Evolutionary conservation across 2,329 filamentous ascomycete species (phyloP), one percentile per base, ranked within the genome.

Genomic region (Amphichorda felina): DNA sequence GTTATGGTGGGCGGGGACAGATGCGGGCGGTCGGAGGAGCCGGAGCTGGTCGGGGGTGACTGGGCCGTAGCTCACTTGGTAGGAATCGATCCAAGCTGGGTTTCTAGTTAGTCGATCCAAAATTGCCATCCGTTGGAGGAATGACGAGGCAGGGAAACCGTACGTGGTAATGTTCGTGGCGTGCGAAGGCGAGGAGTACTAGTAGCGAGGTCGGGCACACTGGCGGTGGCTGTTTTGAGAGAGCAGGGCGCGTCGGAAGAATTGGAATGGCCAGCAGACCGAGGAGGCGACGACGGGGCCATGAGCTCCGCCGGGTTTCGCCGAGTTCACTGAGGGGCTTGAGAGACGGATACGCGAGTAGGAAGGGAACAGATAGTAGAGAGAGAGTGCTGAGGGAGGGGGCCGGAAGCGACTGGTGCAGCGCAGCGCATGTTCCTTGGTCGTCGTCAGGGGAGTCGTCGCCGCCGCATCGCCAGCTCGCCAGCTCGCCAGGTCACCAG

Each of bases 71-170:
- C 54, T 48, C 22, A 53, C 53, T 42, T 68, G 57, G 47, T 66
- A 67, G 9, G 66, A 66, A 40, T 61, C 58, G 39, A 70, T 66
- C 66, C 66, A 70, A 26, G 66, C 66, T 68, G 40, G 39, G 5
- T 18, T n/a, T 13, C 6, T 15, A 7, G 26, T 28, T 15, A 28
- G 26, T n/a, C n/a, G n/a, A n/a, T n/a, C n/a, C n/a, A n/a, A n/a
- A n/a, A n/a, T n/a, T n/a, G n/a, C n/a, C n/a, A n/a, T n/a, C n/a
- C n/a, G n/a, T n/a, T n/a, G 8, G 19, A 24, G 11, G 15, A 4
- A n/a, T 13, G 30, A 15, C 16, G 18, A n/a, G 17, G 17, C 15
- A 18, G 13, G 26, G 15, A 9, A 17, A 10, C 30, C 36, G 9
- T 15, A 38, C 36, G 36, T 16, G 36, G 36, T 22, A 38, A 18